Percentiles rank a stretch among this genome's conserved stretches.
Evolutionary conservation across 768 basidiomycete species (phyloP).

Genomic region (Tylopilus plumbeoviolaceoides): DNA sequence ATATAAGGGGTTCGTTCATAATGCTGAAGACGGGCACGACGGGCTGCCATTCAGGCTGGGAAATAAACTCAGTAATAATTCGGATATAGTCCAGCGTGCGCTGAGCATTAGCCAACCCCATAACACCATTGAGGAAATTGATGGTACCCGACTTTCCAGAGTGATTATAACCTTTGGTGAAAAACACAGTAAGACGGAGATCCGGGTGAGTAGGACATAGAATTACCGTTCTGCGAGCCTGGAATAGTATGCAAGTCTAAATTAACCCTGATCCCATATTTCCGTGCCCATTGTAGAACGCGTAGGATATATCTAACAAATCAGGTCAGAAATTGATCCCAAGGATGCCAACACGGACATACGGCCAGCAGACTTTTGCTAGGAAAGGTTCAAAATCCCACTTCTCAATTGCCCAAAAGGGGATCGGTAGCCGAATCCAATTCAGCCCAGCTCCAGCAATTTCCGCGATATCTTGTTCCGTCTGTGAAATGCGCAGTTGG

Average conservation of each 20-base stretch:
- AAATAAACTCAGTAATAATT: slow-evolving; percentile 74
- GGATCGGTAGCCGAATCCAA: slow-evolving; percentile 76
- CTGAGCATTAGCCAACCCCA: slow-evolving; percentile 86
- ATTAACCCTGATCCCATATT: slow-evolving; percentile 84
- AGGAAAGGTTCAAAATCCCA: slow-evolving; percentile 76
- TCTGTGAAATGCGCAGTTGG: slow-evolving; percentile 40
- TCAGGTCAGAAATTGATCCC: slow-evolving; percentile 1
- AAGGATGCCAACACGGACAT: slow-evolving; percentile 17
- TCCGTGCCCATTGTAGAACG: slow-evolving; percentile 77
- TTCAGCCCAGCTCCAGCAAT: slow-evolving; percentile 88
- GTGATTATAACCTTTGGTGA: slow-evolving; percentile 47
- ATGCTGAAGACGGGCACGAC: slow-evolving; percentile 61
- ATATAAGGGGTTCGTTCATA: slow-evolving; percentile 56
- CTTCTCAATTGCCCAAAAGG: slow-evolving; percentile 84
- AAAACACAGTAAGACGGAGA: not conserved
- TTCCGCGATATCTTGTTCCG: slow-evolving; percentile 83
- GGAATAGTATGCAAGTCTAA: slow-evolving; percentile 79
- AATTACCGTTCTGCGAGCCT: slow-evolving; percentile 69
- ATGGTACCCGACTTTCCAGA: slow-evolving; percentile 58
- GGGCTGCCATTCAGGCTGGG: slow-evolving; percentile 65
- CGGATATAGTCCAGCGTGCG: slow-evolving; percentile 74
- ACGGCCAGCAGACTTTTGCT: slow-evolving; percentile 71
- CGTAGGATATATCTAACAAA: slow-evolving; percentile 62
- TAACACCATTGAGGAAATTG: slow-evolving; percentile 65
- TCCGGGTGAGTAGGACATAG: not conserved